These are phyloP conservation scores for Aureobasidium pullulans DNA, from an alignment of 2,329 filamentous ascomycete genomes.

Conservation along the genomic window DNA sequence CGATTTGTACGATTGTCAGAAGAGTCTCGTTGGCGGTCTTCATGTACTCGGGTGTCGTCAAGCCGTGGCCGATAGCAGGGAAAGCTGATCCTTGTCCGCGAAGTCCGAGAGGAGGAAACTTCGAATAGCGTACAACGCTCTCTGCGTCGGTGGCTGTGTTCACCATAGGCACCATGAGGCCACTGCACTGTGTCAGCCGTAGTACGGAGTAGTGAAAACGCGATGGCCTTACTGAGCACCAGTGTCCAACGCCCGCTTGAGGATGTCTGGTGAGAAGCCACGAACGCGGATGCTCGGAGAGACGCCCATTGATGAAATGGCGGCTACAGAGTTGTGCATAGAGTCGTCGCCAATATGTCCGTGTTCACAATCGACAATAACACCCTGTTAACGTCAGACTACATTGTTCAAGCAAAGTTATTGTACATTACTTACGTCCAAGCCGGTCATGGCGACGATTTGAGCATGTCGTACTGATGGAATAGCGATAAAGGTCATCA, in stretches of 20 bases:
- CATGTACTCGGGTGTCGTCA: constrained; percentile 39
- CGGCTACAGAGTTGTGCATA: constrained; percentile 48
- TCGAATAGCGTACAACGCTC: constrained; percentile 42
- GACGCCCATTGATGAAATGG: constrained; percentile 33
- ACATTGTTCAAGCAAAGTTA: too few species aligned
- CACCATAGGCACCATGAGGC: constrained; percentile 46
- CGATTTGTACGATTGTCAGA: constrained; percentile 42
- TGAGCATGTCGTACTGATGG: constrained; percentile 43
- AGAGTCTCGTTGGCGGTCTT: constrained; percentile 45
- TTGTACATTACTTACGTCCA: constrained; percentile 41
- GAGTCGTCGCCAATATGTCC: constrained; percentile 47
- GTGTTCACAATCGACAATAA: constrained; percentile 52
- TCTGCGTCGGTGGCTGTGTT: constrained; percentile 44
- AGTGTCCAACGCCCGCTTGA: constrained; percentile 50
- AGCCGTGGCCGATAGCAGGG: constrained; percentile 49
- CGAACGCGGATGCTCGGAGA: constrained; percentile 40
- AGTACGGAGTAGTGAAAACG: not conserved
- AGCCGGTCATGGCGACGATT: constrained; percentile 53
- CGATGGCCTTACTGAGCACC: constrained; percentile 32
- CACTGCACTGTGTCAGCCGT: constrained; percentile 30
- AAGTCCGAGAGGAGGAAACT: constrained; percentile 46
- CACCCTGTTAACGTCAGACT: constrained; percentile 29
- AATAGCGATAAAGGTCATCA: constrained; percentile 45
- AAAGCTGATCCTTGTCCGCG: constrained; percentile 50
- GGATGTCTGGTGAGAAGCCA: constrained; percentile 50